Evolutionary conservation across 352 stramenopile species (phyloP).

Genomic region (Phytophthora nicotianae): DNA sequence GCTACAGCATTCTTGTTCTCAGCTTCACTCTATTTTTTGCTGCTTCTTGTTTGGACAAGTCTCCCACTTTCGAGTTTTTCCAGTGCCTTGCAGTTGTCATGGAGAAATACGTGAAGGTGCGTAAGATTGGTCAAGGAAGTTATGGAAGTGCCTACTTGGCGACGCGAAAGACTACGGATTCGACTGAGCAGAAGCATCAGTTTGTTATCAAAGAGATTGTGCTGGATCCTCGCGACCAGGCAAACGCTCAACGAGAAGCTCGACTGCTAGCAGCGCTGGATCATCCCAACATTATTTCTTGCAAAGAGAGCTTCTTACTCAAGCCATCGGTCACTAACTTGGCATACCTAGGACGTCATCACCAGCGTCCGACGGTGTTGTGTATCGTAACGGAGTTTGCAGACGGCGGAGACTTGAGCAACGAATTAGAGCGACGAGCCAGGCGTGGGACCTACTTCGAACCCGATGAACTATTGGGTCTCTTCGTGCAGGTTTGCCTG

Average conservation of each 20-base stretch:
- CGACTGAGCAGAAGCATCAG: conserved; percentile 38
- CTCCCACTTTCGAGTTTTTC: conserved; percentile 10
- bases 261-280: conserved; percentile 70
- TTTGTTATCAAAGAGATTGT: conserved; percentile 79
- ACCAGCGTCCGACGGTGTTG: conserved; percentile 38
- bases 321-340: conserved; percentile 10
- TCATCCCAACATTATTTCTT: conserved; percentile 87
- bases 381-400: conserved; percentile 90
- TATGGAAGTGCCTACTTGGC: conserved; percentile 75
- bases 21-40: conserved; percentile 29
- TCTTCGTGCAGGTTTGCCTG: conserved; percentile 77
- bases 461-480: conserved; percentile 53
- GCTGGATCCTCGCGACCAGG: conserved; percentile 70
- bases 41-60: background rate
- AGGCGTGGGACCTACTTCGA: conserved; percentile 22
- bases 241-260: conserved; percentile 65
- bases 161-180: conserved; percentile 37
- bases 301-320: conserved; percentile 78
- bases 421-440: conserved; percentile 48
- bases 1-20: conserved; percentile 8
- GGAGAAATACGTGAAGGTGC: conserved; percentile 81
- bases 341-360: conserved; percentile 2
- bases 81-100: conserved; percentile 29
- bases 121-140: conserved; percentile 78
- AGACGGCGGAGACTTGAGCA: conserved; percentile 73